A percentile compares a stretch with the other conserved stretches of the same genome.
phyloP scores from a whole-genome alignment of 164 flowering plant genomes.

The Akebia trifoliata region DNA sequence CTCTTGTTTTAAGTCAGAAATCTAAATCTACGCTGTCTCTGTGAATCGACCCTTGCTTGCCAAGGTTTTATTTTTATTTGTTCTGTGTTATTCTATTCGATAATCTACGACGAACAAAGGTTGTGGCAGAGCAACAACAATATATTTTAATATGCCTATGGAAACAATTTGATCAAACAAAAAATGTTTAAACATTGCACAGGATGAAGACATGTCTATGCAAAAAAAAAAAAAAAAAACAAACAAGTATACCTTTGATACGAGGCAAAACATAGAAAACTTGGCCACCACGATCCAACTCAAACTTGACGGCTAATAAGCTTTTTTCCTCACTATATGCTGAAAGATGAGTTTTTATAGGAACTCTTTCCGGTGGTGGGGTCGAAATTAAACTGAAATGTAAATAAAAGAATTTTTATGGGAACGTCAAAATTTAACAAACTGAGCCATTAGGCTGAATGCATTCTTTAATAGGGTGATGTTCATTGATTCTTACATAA shows the following conservation, averaged over 20 bases:
- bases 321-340: conserved; percentile 60
- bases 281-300: conserved; percentile 91
- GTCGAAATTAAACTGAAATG: conserved; percentile 79
- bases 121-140: not conserved
- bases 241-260: conserved; percentile 60
- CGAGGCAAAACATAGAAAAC: conserved; percentile 97
- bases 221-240: not conserved
- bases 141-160: not conserved
- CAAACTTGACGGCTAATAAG: conserved; percentile 68
- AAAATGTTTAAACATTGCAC: not conserved
- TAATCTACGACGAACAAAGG: too few relatives aligned
- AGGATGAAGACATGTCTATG: not conserved
- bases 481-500: not conserved
- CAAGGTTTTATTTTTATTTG: too few relatives aligned
- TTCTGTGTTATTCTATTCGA: too few relatives aligned
- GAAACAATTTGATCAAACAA: not conserved
- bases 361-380: conserved; percentile 99
- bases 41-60: too few relatives aligned
- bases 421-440: conserved; percentile 2
- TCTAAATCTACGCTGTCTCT: too few relatives aligned
- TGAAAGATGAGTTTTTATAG: conserved; percentile 84
- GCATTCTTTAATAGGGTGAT: not conserved
- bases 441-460: not conserved
- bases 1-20: too few relatives aligned
- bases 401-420: conserved; percentile 1